phyloP scores from a whole-genome alignment of 2,329 filamentous ascomycete genomes.

The Huntiella moniliformis region DNA sequence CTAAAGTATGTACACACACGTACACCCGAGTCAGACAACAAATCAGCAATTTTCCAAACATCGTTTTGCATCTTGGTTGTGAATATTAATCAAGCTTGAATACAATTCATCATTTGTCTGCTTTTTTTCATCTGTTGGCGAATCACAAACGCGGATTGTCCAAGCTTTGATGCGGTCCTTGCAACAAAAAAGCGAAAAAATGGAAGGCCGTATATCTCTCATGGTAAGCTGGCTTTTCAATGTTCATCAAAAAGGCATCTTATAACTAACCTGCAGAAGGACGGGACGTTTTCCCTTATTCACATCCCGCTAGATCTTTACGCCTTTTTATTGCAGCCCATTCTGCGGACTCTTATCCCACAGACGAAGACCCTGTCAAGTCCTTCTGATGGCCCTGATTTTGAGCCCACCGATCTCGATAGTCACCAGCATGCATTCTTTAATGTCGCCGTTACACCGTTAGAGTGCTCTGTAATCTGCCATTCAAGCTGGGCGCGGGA shows the following conservation, averaged over 20 bases:
- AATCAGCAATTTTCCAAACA: no score
- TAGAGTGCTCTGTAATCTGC: slow-evolving; percentile 86
- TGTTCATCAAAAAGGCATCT: not conserved
- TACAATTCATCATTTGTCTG: no score
- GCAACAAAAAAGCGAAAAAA: slow-evolving; percentile 14
- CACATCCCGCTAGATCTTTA: slow-evolving; percentile 74
- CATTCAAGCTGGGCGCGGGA: slow-evolving; percentile 53
- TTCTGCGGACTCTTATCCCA: slow-evolving; percentile 69
- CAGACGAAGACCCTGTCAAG: slow-evolving; percentile 27
- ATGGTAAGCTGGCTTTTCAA: slow-evolving; percentile 26
- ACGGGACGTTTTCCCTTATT: slow-evolving; percentile 71
- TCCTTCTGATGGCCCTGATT: slow-evolving; percentile 16
- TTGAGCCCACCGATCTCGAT: slow-evolving; percentile 12
- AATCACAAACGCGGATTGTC: no score
- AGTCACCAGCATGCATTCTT: slow-evolving; percentile 55
- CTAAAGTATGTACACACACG: no score
- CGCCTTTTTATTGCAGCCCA: slow-evolving; percentile 62
- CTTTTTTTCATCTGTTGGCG: no score
- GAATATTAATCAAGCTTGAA: no score
- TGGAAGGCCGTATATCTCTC: slow-evolving; percentile 40
- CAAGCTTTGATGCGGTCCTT: no score
- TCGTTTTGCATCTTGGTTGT: no score
- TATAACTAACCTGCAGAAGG: slow-evolving; percentile 32
- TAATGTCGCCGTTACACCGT: slow-evolving; percentile 80
- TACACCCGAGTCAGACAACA: no score